phyloP scores from a whole-genome alignment of 768 basidiomycete species.

The Asterophora lycoperdoides region DNA sequence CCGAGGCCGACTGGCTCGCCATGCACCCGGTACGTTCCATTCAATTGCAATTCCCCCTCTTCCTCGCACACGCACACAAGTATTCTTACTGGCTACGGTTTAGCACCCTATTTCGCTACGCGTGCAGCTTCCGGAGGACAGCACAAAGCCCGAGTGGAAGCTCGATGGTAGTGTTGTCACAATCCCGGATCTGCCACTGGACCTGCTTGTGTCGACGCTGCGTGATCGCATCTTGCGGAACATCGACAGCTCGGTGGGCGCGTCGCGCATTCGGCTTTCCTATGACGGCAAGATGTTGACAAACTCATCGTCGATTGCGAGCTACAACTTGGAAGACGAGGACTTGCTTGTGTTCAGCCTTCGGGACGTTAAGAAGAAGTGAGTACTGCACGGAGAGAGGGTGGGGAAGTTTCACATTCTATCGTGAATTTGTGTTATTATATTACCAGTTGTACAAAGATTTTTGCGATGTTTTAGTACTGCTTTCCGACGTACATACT shows the following conservation, averaged over 20 bases:
- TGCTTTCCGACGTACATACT: neutral
- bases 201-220: constrained; percentile 79
- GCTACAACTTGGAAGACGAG: constrained; percentile 89
- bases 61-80: neutral
- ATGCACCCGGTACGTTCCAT: constrained; percentile 70
- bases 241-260: constrained; percentile 73
- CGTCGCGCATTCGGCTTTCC: constrained; percentile 76
- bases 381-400: too few relatives aligned
- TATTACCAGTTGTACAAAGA: constrained; percentile 7
- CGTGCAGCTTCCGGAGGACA: constrained; percentile 78
- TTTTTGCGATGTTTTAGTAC: neutral
- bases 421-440: neutral
- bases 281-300: constrained; percentile 83
- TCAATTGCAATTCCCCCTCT: too few relatives aligned
- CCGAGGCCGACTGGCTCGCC: constrained; percentile 85
- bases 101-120: constrained; percentile 83
- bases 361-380: constrained; percentile 66
- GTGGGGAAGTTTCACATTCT: neutral
- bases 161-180: constrained; percentile 76
- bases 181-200: constrained; percentile 80
- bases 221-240: constrained; percentile 83
- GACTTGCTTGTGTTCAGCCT: constrained; percentile 77
- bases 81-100: neutral
- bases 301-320: constrained; percentile 80
- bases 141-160: constrained; percentile 90